These are phyloP conservation scores for Acarospora socialis DNA, from an alignment of 2,329 filamentous ascomycete genomes.

Conservation along the genomic window DNA sequence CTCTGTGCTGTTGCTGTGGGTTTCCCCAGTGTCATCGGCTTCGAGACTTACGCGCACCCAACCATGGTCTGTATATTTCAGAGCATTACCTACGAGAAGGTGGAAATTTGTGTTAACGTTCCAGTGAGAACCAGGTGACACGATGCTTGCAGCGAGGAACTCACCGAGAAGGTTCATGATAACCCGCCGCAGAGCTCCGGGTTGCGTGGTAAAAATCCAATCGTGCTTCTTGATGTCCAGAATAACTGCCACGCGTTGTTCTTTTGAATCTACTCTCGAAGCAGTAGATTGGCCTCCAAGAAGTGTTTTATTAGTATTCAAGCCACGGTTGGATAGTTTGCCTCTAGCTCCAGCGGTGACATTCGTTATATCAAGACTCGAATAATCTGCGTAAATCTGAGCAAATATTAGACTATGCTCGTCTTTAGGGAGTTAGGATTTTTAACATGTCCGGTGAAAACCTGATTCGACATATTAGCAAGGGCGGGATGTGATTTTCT, in stretches of 20 bases:
- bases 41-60: slow-evolving; percentile 26
- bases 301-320: slow-evolving; percentile 1
- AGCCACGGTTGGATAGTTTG: slow-evolving; percentile 5
- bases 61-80: slow-evolving; percentile 33
- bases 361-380: slow-evolving; percentile 9
- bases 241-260: slow-evolving; percentile 25
- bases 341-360: slow-evolving; percentile 6
- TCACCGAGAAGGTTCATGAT: slow-evolving; percentile 36
- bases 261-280: neutral
- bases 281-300: slow-evolving; percentile 1
- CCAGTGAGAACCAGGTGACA: too few relatives aligned
- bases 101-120: too few relatives aligned
- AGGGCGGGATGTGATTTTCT: neutral
- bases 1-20: neutral
- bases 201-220: slow-evolving; percentile 32
- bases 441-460: neutral
- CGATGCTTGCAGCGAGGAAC: too few relatives aligned
- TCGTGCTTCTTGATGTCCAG: slow-evolving; percentile 28
- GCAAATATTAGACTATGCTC: too few relatives aligned
- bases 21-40: slow-evolving; percentile 13
- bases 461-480: neutral
- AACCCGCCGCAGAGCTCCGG: slow-evolving; percentile 30
- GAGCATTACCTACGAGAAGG: too few relatives aligned
- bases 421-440: too few relatives aligned
- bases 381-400: slow-evolving; percentile 22